A percentile compares a stretch with the other conserved stretches of the same genome.
phyloP scores from a whole-genome alignment of 1,139 yeast species.

The Lodderomyces oxycetoniae region DNA sequence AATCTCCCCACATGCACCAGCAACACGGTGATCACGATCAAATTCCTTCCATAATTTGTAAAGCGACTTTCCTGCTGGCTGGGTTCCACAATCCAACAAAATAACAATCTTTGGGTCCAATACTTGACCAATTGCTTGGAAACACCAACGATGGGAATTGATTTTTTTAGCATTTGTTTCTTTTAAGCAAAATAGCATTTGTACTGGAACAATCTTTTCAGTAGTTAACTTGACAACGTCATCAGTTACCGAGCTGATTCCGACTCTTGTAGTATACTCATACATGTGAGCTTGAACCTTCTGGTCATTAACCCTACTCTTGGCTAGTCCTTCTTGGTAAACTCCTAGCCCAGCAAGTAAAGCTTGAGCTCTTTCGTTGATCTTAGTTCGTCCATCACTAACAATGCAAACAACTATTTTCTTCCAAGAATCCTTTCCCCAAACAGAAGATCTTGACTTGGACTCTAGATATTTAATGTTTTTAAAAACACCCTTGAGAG shows the following conservation, averaged over 20 bases:
- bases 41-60: constrained; percentile 49
- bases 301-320: constrained; percentile 43
- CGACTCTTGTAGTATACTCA: constrained; percentile 47
- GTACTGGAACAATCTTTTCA: constrained; percentile 47
- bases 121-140: constrained; percentile 45
- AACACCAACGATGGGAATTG: constrained; percentile 50
- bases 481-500: constrained; percentile 45
- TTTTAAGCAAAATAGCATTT: constrained; percentile 43
- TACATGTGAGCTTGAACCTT: constrained; percentile 45
- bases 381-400: constrained; percentile 46
- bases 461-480: constrained; percentile 46
- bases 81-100: constrained; percentile 46
- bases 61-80: constrained; percentile 42
- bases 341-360: constrained; percentile 46
- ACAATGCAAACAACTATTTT: constrained; percentile 47
- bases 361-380: constrained; percentile 47
- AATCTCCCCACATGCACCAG: constrained; percentile 51
- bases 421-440: constrained; percentile 51
- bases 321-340: constrained; percentile 47
- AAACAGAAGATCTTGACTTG: constrained; percentile 35
- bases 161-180: constrained; percentile 46
- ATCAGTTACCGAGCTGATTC: constrained; percentile 39
- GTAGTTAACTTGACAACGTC: constrained; percentile 46
- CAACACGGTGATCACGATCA: constrained; percentile 44
- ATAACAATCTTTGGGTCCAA: constrained; percentile 42